phyloP scores from a whole-genome alignment of 108 stramenopile genomes.

The Fragilariopsis cylindrus region DNA sequence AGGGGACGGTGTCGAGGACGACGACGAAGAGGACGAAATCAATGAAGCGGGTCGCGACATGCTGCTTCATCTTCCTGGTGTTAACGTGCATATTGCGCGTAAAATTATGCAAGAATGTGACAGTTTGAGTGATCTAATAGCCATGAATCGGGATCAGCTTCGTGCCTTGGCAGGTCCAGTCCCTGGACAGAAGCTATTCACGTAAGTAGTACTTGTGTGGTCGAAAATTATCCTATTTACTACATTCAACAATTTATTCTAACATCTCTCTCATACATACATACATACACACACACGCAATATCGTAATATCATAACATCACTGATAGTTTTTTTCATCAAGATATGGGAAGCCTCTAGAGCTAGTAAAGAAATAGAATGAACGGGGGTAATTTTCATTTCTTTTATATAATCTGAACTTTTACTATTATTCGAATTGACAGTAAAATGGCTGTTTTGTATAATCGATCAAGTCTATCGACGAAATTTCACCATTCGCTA shows the following conservation, averaged over 20 bases:
- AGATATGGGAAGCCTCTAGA: conserved; percentile 5
- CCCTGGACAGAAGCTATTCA: conserved; percentile 85
- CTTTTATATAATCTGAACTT: background rate
- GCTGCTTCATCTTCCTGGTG: conserved; percentile 88
- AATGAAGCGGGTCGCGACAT: conserved; percentile 88
- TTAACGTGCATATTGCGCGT: conserved; percentile 82
- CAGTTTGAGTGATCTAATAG: conserved; percentile 74
- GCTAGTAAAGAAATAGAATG: background rate
- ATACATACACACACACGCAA: background rate
- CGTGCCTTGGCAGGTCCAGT: conserved; percentile 76
- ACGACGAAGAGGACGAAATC: conserved; percentile 72
- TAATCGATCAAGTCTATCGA: conserved; percentile 10
- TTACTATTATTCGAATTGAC: conserved; percentile 4
- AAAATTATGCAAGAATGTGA: conserved; percentile 85
- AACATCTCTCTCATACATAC: conserved; percentile 1
- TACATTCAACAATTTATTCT: background rate
- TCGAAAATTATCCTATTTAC: background rate
- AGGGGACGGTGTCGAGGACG: conserved; percentile 44
- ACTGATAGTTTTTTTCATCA: conserved; percentile 7
- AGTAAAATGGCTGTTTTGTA: conserved; percentile 6
- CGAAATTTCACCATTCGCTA: background rate
- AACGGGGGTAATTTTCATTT: background rate
- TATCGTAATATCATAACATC: too few relatives aligned
- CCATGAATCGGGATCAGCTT: conserved; percentile 78
- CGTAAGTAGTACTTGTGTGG: conserved; percentile 30